Evolutionary conservation across 2,329 filamentous ascomycete genomes (phyloP).

Genomic region (Pseudocercospora fuligena): DNA sequence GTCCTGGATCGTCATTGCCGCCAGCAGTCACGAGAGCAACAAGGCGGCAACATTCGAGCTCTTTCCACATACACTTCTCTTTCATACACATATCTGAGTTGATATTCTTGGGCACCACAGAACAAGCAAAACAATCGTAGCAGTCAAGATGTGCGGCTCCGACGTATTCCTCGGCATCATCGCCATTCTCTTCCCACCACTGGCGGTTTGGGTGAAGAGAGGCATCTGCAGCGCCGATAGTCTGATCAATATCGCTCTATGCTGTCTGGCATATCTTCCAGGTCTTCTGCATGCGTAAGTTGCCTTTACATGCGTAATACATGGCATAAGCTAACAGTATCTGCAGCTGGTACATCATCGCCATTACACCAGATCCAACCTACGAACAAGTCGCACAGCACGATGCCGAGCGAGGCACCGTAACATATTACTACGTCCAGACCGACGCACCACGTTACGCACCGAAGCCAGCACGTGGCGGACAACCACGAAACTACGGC

Average conservation of each 20-base stretch:
- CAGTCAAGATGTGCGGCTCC: slow-evolving; percentile 59
- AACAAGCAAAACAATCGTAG: not conserved
- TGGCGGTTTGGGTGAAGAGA: slow-evolving; percentile 89
- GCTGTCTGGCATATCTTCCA: slow-evolving; percentile 65
- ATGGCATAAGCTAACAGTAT: not conserved
- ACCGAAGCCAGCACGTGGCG: slow-evolving; percentile 25
- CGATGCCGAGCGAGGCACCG: slow-evolving; percentile 61
- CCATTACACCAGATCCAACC: slow-evolving; percentile 77
- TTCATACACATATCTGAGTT: too few species aligned
- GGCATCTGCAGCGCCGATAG: slow-evolving; percentile 92
- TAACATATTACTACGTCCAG: slow-evolving; percentile 76
- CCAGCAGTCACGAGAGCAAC: slow-evolving; percentile 12
- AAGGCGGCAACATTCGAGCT: slow-evolving; percentile 23
- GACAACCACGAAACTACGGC: slow-evolving; percentile 43
- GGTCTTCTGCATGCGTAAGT: slow-evolving; percentile 77
- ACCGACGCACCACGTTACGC: slow-evolving; percentile 37
- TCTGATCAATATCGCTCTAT: slow-evolving; percentile 93
- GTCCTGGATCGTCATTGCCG: slow-evolving; percentile 3
- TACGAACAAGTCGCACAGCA: slow-evolving; percentile 69
- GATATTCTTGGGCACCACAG: not conserved
- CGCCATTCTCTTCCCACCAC: slow-evolving; percentile 63
- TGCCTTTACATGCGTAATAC: not conserved
- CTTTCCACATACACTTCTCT: not conserved
- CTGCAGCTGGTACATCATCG: slow-evolving; percentile 88
- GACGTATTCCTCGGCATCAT: slow-evolving; percentile 66